These are phyloP conservation scores for Coemansia sp. DNA, from an alignment of 192 early-diverging fungal genomes.

Conservation along the genomic window DNA sequence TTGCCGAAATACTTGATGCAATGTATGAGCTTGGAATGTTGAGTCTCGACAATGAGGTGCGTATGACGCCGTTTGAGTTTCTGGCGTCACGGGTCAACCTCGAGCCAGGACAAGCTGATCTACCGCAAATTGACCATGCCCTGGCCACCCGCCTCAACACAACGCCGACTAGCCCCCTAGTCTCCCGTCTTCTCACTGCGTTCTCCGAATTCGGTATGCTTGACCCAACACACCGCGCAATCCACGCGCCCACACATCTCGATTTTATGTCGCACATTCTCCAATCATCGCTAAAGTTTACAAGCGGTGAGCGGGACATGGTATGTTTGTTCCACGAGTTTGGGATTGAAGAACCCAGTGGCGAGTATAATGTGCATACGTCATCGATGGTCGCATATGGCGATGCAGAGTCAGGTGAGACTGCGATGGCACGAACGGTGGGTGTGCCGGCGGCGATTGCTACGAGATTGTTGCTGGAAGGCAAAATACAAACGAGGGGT, in stretches of 20 bases:
- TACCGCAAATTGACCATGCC: background rate
- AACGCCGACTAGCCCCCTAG: slow-evolving; percentile 35
- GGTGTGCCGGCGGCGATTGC: slow-evolving; percentile 79
- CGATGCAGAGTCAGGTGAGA: slow-evolving; percentile 53
- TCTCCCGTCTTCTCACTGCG: slow-evolving; percentile 56
- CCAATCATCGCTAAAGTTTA: slow-evolving; percentile 73
- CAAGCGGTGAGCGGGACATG: slow-evolving; percentile 83
- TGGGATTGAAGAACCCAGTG: slow-evolving; percentile 68
- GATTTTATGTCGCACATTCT: slow-evolving; percentile 85
- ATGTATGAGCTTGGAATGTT: slow-evolving; percentile 79
- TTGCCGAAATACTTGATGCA: slow-evolving; percentile 79
- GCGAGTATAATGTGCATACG: slow-evolving; percentile 58
- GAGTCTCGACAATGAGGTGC: slow-evolving; percentile 44
- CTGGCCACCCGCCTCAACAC: slow-evolving; percentile 9
- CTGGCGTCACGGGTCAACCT: slow-evolving; percentile 14
- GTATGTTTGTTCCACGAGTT: slow-evolving; percentile 95
- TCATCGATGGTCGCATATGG: slow-evolving; percentile 72
- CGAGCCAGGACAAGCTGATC: background rate
- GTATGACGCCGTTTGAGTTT: slow-evolving; percentile 17
- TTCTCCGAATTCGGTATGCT: slow-evolving; percentile 58
- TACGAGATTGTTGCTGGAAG: slow-evolving; percentile 63
- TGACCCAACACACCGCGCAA: too few relatives aligned
- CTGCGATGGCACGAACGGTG: slow-evolving; percentile 82
- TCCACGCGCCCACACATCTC: slow-evolving; percentile 57
- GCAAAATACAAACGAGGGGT: slow-evolving; percentile 54